Evolutionary conservation across 2,329 filamentous ascomycete genomes (phyloP), one percentile per base, ranked within the genome.

Genomic region (Colletotrichum truncatum): DNA sequence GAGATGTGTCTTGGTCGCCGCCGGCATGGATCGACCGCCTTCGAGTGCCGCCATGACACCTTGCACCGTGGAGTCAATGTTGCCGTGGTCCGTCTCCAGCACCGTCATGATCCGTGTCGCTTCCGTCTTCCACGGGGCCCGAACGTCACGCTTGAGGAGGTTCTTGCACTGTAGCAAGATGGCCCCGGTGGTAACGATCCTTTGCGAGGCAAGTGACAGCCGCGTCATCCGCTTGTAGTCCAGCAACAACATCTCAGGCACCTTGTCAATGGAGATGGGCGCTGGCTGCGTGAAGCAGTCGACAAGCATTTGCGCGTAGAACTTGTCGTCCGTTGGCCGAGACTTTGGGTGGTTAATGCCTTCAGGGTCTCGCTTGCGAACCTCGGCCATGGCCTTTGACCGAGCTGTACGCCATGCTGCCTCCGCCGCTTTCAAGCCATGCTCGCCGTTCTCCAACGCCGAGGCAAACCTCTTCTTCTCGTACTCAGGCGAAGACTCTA

Each of bases 101-200:
- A 93, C 86, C 1, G 86, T 80, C 81, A 91, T 87, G 68, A 94
- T 87, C n/a, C 92, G 88, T 3, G 83, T 81, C 0, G 91, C 91
- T 76, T 94, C 91, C 23, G 83, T 87, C 76, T 90, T 93, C 93
- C 93, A 96, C 18, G 91, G 88, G 11, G 87, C 86, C 45, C 93
- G 88, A 4, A 93, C 91, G 72, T 95, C 92, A 14, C 93, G 88
- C 78, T 94, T 94, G 30, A 96, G 85, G 7, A 95, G 82, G 70
- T 94, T 95, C 81, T 96, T 96, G 76, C 90, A 91, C 54, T 93
- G 93, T 12, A 95, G 80, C 26, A 94, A 81, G 49, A 95, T 90
- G 0, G 92, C 90, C 1, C 91, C 91, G 4, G 91, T 87, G 1
- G 91, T 91, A 21, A 92, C 87, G 70, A 95, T 90, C 45, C 88